Base-by-base conservation (phyloP, 2,329 filamentous ascomycete species). In the Didymella lethalis region DNA sequence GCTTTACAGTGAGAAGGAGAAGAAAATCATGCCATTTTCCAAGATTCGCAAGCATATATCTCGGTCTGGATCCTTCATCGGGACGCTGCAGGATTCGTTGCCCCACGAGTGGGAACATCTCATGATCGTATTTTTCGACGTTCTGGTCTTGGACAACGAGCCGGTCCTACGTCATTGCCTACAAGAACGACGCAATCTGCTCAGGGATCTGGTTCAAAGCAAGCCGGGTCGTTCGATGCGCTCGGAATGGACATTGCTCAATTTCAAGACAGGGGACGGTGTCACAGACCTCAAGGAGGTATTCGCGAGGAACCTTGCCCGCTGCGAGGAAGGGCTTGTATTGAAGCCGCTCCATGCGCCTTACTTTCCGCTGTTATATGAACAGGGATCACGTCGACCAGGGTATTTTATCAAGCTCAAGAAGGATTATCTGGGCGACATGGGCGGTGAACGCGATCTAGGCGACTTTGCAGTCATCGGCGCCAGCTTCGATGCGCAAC, bases 391-490 rank as follows among this genome's bases (percentile, higher is more conserved):
- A 67, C 64, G 45, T 66, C 67, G 41, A 49, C 57, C 68, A 65
- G 77, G 66, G 62, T 81, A 79, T 56, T 90, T 87, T 72, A 91
- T 97, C 69, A 97, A 97, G 77, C 77, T 97, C 41, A 97, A 97
- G 76, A 97, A 96, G 75, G 91, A 95, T 69, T 96, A 96, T 68
- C 85, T 96, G 36, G 82, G 84, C 26, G 87, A 87, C 2, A 86
- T 94, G 71, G 92, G 92, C 0, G 93, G 96, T 60, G 86, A 92
- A 29, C 67, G 75, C 23, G 76, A 79, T 49, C 53, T 78, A 7
- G 90, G 90, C 10, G 93, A 97, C 73, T 91, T 97, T 71, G 88
- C 90, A 2, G 83, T 94, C 1, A 80, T 97, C 3, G 93, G 91
- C 0, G 93, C 87, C 6, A 86, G 86, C 18, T 93, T 90, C 66